These are phyloP conservation scores for Amanita fuliginea DNA, from an alignment of 768 basidiomycete genomes.

Conservation along the genomic window DNA sequence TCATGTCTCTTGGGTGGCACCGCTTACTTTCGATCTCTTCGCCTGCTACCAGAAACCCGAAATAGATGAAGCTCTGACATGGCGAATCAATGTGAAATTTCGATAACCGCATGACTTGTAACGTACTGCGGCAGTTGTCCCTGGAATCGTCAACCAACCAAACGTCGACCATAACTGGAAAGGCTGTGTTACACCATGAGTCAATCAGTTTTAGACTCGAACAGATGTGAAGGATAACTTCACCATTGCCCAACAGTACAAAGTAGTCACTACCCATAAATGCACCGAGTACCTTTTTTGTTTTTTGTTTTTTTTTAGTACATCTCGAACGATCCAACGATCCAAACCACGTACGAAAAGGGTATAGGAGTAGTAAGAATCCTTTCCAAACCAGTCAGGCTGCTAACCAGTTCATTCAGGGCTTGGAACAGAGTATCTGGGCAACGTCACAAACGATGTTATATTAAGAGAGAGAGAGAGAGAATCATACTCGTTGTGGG, in stretches of 20 bases:
- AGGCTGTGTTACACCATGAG: constrained; percentile 28
- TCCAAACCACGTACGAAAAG: constrained; percentile 39
- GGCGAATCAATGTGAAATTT: not conserved
- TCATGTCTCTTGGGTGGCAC: not conserved
- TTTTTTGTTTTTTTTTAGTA: constrained; percentile 12
- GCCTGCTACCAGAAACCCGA: constrained; percentile 63
- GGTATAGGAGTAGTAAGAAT: constrained; percentile 71
- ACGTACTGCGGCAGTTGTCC: constrained; percentile 36
- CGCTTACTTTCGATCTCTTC: constrained; percentile 65
- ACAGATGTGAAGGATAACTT: not conserved
- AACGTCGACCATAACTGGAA: constrained; percentile 50
- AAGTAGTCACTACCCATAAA: constrained; percentile 50
- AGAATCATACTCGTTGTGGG: constrained; percentile 44
- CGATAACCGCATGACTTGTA: constrained; percentile 2
- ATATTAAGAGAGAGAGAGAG: not conserved
- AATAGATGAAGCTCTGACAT: constrained; percentile 53
- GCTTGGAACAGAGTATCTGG: constrained; percentile 36
- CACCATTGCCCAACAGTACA: constrained; percentile 54
- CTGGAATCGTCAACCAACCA: constrained; percentile 56
- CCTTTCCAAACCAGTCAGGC: constrained; percentile 58
- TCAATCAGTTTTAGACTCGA: constrained; percentile 1
- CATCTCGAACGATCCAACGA: not conserved
- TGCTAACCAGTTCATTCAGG: constrained; percentile 48
- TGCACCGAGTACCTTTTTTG: constrained; percentile 49
- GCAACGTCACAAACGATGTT: not conserved